Evolutionary conservation across 2,329 filamentous ascomycete species (phyloP).

Genomic region (Penicillium concentricum): DNA sequence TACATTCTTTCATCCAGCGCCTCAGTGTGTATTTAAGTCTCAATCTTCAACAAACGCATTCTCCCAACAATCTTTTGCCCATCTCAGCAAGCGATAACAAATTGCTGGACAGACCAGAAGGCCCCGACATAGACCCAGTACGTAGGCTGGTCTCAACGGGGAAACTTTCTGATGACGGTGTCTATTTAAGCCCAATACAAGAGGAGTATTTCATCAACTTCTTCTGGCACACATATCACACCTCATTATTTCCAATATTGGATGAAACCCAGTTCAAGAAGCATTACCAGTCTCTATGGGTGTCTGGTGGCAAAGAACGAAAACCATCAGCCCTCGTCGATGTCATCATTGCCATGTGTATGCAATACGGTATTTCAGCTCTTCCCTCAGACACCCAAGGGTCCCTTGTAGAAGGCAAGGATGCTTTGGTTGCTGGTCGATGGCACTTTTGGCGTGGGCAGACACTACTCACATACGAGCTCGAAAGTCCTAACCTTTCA

Average conservation of each 20-base stretch:
- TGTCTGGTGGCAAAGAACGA: constrained; percentile 8
- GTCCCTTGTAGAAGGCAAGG: constrained; percentile 21
- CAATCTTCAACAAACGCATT: neutral
- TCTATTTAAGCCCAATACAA: constrained; percentile 22
- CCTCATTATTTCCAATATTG: constrained; percentile 22
- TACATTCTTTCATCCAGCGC: constrained; percentile 2
- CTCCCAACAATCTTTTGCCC: neutral
- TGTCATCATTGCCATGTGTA: constrained; percentile 22
- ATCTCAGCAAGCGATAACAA: constrained; percentile 3
- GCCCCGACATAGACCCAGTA: neutral
- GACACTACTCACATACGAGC: constrained; percentile 43
- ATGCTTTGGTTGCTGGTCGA: constrained; percentile 46
- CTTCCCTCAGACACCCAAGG: constrained; percentile 13
- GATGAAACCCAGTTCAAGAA: constrained; percentile 20
- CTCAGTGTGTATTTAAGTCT: neutral
- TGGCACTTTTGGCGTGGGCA: constrained; percentile 52
- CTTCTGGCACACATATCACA: constrained; percentile 23
- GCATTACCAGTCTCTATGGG: constrained; percentile 21
- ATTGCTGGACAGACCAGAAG: constrained; percentile 1
- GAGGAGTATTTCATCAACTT: constrained; percentile 23
- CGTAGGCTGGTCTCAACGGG: neutral
- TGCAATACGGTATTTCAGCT: constrained; percentile 19
- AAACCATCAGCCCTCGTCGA: constrained; percentile 20
- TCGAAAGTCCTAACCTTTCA: constrained; percentile 49
- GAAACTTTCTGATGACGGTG: neutral